These are phyloP conservation scores for Amphibolis antarctica DNA, from an alignment of 106 monocot species.

Conservation along the genomic window DNA sequence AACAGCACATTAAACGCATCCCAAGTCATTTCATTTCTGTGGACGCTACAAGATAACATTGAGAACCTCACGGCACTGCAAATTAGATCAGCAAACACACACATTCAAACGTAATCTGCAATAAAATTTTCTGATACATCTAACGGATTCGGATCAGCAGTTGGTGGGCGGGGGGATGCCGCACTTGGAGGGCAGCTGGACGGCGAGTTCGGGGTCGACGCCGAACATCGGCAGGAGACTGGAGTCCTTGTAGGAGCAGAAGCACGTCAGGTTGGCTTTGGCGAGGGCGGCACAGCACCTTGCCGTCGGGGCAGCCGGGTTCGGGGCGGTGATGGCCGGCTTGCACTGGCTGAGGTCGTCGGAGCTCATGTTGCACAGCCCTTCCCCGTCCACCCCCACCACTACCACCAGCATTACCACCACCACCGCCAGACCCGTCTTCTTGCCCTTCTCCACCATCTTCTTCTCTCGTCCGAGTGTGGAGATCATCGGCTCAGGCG, in stretches of 20 bases:
- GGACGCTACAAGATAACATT: no score
- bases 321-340: conserved; percentile 1
- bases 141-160: not conserved
- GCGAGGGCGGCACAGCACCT: not conserved
- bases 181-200: not conserved
- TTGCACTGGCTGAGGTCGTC: not conserved
- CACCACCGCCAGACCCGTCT: not conserved
- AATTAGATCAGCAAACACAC: no score
- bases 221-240: not conserved
- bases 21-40: no score
- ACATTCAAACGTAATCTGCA: no score
- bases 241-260: conserved; percentile 5
- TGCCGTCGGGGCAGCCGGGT: not conserved
- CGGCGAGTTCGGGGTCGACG: not conserved
- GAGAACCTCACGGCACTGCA: no score
- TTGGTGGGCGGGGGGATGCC: not conserved
- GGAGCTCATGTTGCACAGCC: not conserved
- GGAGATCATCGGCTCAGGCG: not conserved
- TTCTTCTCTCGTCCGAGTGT: not conserved
- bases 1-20: no score
- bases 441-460: not conserved
- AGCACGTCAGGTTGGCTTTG: not conserved
- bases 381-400: not conserved
- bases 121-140: no score
- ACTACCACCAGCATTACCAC: not conserved